These are phyloP conservation scores for Spencermartinsiella ligniputridi DNA, from an alignment of 1,139 yeast genomes.

Conservation along the genomic window DNA sequence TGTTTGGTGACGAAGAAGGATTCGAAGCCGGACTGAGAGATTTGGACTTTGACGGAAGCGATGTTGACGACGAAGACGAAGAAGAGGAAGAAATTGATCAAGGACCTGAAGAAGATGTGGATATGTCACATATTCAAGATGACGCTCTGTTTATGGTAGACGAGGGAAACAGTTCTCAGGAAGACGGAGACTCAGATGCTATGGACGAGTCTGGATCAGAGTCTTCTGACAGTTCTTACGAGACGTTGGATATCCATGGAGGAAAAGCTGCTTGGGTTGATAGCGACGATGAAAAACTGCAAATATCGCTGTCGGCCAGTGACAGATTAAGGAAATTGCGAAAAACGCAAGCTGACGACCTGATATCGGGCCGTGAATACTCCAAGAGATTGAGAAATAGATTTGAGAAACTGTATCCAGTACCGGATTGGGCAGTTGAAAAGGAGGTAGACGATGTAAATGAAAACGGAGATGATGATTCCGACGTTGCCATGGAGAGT, in stretches of 20 bases:
- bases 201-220: conserved; percentile 52
- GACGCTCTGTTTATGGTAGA: conserved; percentile 33
- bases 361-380: conserved; percentile 63
- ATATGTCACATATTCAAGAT: conserved; percentile 33
- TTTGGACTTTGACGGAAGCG: conserved; percentile 44
- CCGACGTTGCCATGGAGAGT: conserved; percentile 27
- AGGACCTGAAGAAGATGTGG: conserved; percentile 28
- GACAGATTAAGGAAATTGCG: conserved; percentile 72
- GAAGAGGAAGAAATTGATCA: conserved; percentile 38
- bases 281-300: conserved; percentile 79
- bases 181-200: conserved; percentile 46
- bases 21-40: conserved; percentile 64
- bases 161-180: conserved; percentile 31
- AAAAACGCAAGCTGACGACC: conserved; percentile 53
- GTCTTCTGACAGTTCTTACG: conserved; percentile 35
- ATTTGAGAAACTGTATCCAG: conserved; percentile 81
- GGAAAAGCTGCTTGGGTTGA: conserved; percentile 76
- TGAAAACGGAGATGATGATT: conserved; percentile 26
- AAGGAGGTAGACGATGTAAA: conserved; percentile 23
- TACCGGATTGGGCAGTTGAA: conserved; percentile 71
- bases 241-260: conserved; percentile 29
- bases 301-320: conserved; percentile 55
- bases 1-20: conserved; percentile 84
- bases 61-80: conserved; percentile 42
- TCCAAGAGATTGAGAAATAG: conserved; percentile 71